Base-by-base conservation (phyloP, 768 basidiomycete species). In the Naganishia vaughanmartiniae region DNA sequence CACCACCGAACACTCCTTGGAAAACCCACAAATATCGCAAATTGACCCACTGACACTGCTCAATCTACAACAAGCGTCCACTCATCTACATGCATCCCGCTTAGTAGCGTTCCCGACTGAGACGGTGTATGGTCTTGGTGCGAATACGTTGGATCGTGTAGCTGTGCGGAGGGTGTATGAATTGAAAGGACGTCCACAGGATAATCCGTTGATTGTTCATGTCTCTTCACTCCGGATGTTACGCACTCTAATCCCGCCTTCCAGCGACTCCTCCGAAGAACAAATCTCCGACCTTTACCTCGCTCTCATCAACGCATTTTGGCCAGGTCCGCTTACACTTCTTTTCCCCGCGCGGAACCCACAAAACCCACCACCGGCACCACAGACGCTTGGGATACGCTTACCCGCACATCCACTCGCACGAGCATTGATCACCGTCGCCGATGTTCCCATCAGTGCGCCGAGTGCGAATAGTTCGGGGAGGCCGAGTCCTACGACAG, bases 61-160 rank as follows among this genome's bases (percentile, higher is more conserved):
- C 3, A 73, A 78, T 56, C 72, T 81, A 34, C 46, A 72, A 19
- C 72, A 63, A 0, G 78, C 79, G 12, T 71, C 78, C 0, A n/a
- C 30, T 6, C 80, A 81, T 54, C 73, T 81, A 1, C 76, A 74
- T 54, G 57, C 67, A 12, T 74, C 74, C 15, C 60, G 73, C 4
- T 76, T 79, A 0, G 80, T 98, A 67, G 94, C 89, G 0, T 91
- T 99, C 78, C 95, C 96, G 0, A 97, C 96, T 34, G 96, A 99
- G 82, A 98, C 96, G 0, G 96, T 99, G 14, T 99, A 98, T 81
- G 96, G 96, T 0, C 87, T 99, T n/a, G 96, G 91, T 33, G 96
- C 93, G 0, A 82, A 88, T 26, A 93, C 95, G 0, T 82, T 92
- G 54, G 83, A 75, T 53, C 75, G 76, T 0, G 46, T 67, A 0